These are phyloP conservation scores for Ceratocystis papillata DNA, from an alignment of 2,329 filamentous ascomycete species.

Conservation along the genomic window DNA sequence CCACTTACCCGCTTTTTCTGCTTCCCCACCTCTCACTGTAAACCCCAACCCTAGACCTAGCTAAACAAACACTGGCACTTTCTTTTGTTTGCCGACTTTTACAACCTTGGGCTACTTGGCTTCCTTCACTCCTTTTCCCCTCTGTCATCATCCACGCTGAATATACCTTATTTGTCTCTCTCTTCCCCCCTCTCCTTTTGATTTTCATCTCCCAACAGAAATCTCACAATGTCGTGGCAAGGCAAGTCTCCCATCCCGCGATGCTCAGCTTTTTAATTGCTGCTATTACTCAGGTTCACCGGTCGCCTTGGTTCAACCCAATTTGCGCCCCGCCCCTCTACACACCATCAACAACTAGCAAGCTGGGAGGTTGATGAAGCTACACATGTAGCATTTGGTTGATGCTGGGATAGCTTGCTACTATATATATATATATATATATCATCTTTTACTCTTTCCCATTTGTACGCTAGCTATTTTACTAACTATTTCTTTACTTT, in stretches of 20 bases:
- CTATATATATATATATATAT: not conserved
- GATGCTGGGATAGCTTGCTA: not conserved
- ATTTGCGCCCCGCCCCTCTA: conserved; percentile 1
- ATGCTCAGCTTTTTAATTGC: conserved; percentile 1
- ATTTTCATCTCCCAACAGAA: conserved; percentile 1
- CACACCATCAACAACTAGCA: not conserved
- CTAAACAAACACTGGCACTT: conserved; percentile 6
- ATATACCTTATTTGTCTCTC: conserved; percentile 22
- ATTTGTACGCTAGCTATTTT: not conserved
- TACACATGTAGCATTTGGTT: not conserved
- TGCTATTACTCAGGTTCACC: not conserved
- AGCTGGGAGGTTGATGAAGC: not conserved
- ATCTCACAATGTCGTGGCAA: conserved; percentile 60
- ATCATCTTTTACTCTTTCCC: not conserved
- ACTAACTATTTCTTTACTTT: conserved; percentile 28
- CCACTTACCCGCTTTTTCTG: not conserved
- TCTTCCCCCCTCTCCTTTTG: conserved; percentile 23
- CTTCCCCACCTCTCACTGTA: not conserved
- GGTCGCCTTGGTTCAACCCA: not conserved
- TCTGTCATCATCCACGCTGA: not conserved
- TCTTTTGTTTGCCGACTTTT: conserved; percentile 15
- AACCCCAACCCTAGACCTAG: conserved; percentile 1
- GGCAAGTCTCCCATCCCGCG: conserved; percentile 36
- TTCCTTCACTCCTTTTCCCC: conserved; percentile 9
- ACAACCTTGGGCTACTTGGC: conserved; percentile 21